A percentile compares a stretch with the other conserved stretches of the same genome.
Evolutionary conservation across 805 yeast species (phyloP).

Genomic region (Yarrowia deformans): DNA sequence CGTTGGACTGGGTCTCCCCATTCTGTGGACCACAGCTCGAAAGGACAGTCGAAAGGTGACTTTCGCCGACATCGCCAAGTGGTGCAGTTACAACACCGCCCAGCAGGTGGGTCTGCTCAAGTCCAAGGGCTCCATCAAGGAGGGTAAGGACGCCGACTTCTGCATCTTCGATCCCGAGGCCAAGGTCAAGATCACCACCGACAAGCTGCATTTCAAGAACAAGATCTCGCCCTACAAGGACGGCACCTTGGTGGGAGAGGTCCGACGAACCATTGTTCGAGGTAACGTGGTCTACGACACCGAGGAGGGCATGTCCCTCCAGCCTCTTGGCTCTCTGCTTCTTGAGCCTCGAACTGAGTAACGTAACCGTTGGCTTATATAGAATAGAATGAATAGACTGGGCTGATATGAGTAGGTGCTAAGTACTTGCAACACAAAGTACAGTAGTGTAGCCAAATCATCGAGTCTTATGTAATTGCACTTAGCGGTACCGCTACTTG

Average conservation of each 20-base stretch:
- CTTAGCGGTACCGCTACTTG: too few species aligned
- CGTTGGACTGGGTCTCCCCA: slow-evolving; percentile 87
- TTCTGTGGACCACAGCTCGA: slow-evolving; percentile 74
- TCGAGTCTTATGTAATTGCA: too few species aligned
- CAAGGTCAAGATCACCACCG: slow-evolving; percentile 54
- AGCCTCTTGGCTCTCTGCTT: slow-evolving; percentile 66
- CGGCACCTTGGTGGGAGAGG: slow-evolving; percentile 69
- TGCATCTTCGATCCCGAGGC: slow-evolving; percentile 76
- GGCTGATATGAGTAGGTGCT: background rate
- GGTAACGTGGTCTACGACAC: slow-evolving; percentile 68
- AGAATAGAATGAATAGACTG: background rate
- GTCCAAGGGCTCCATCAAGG: slow-evolving; percentile 72
- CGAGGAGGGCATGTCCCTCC: slow-evolving; percentile 58
- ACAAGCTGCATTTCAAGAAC: slow-evolving; percentile 69
- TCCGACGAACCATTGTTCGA: slow-evolving; percentile 78
- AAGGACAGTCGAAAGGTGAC: slow-evolving; percentile 55
- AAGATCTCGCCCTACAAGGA: slow-evolving; percentile 90
- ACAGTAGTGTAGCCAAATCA: too few species aligned
- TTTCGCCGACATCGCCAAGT: slow-evolving; percentile 68
- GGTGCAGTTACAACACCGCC: slow-evolving; percentile 88
- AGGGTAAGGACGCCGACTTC: slow-evolving; percentile 89
- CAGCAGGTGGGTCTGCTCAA: slow-evolving; percentile 79
- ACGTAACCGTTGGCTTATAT: too few species aligned
- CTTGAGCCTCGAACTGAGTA: slow-evolving; percentile 52
- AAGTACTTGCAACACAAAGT: too few species aligned